Conservation (phyloP, 192 early-diverging fungal species). For the Entomortierella parvispora region DNA sequence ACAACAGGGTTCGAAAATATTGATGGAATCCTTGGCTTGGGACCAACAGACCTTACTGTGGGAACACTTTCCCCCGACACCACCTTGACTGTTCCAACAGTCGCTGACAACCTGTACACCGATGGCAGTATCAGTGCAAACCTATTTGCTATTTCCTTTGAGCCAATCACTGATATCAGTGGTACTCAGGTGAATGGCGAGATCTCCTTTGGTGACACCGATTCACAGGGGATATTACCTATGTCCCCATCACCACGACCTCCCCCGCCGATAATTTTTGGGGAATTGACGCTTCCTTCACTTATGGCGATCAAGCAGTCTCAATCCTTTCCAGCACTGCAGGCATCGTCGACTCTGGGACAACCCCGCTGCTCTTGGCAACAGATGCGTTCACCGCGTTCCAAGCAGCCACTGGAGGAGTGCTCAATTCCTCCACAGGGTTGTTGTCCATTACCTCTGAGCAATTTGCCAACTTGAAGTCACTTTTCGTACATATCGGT, state of each 20-base stretch:
- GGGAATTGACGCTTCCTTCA: conserved; percentile 14
- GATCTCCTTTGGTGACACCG: conserved; percentile 55
- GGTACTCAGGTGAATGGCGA: no score
- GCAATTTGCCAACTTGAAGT: conserved; percentile 3
- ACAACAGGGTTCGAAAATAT: background rate
- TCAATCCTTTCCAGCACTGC: background rate
- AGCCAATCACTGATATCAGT: no score
- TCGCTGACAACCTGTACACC: conserved; percentile 10
- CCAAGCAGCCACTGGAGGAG: conserved; percentile 3
- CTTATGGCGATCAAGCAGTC: background rate
- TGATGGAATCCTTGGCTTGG: conserved; percentile 19
- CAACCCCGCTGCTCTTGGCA: conserved; percentile 1
- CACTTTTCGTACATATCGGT: background rate
- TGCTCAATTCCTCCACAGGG: background rate
- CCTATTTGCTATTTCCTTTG: conserved; percentile 46
- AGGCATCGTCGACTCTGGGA: conserved; percentile 11
- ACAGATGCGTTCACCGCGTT: background rate
- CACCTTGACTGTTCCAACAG: conserved; percentile 1
- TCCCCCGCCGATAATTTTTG: conserved; percentile 13
- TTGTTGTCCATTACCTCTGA: conserved; percentile 1
- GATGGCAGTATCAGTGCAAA: conserved; percentile 27
- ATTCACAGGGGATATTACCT: conserved; percentile 49
- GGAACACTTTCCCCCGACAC: conserved; percentile 6
- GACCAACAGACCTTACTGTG: conserved; percentile 6
- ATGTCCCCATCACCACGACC: conserved; percentile 22